A percentile compares a stretch with the other conserved stretches of the same genome.
These are phyloP conservation scores for Starmerella roubikii DNA, from an alignment of 805 yeast species.

Conservation along the genomic window DNA sequence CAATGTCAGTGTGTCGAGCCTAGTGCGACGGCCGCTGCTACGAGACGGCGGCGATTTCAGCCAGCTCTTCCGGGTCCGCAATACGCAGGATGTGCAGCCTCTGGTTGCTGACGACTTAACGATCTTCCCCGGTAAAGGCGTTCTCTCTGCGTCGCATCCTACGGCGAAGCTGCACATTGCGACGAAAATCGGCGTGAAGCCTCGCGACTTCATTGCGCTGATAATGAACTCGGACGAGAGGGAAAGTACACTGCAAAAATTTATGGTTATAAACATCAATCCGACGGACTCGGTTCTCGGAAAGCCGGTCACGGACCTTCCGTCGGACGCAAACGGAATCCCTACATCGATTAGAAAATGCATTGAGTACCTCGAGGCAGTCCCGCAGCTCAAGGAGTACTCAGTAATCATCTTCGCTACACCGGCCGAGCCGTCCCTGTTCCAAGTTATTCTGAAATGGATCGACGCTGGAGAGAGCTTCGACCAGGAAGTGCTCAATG, in stretches of 20 bases:
- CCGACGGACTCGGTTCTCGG: slow-evolving; percentile 27
- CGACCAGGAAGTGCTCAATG: slow-evolving; percentile 23
- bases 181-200: slow-evolving; percentile 6
- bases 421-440: slow-evolving; percentile 17
- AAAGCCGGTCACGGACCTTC: slow-evolving; percentile 18
- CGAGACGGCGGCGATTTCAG: not conserved
- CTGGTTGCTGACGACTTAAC: not conserved
- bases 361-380: slow-evolving; percentile 24
- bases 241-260: slow-evolving; percentile 11
- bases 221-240: slow-evolving; percentile 3
- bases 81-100: not conserved
- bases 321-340: slow-evolving; percentile 12
- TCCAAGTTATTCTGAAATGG: slow-evolving; percentile 25
- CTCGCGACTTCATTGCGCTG: slow-evolving; percentile 14
- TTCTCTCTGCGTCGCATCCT: slow-evolving; percentile 7
- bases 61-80: not conserved
- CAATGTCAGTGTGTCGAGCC: not conserved
- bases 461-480: slow-evolving; percentile 25
- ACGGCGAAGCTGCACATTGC: slow-evolving; percentile 1
- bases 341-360: slow-evolving; percentile 27
- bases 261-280: slow-evolving; percentile 18
- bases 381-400: slow-evolving; percentile 4
- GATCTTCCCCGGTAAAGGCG: slow-evolving; percentile 9
- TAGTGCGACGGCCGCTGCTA: not conserved
- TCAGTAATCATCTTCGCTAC: slow-evolving; percentile 19